Evolutionary conservation across 129 eudicot species (phyloP).

Genomic region (Centella asiatica): DNA sequence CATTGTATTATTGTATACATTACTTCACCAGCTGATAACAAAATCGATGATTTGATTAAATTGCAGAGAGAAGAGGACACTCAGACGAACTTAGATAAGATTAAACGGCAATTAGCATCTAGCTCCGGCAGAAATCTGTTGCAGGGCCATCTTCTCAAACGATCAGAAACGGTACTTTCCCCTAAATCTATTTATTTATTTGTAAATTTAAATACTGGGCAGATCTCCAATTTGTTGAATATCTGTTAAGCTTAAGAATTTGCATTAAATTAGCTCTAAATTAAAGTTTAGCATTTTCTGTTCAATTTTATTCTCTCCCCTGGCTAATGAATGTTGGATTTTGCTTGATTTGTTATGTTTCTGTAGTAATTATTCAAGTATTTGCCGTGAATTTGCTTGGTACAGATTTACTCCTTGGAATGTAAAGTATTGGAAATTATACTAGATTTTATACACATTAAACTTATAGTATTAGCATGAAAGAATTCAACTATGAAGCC

Average conservation of each 20-base stretch:
- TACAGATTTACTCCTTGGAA: not conserved
- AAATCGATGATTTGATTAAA: slow-evolving; percentile 4
- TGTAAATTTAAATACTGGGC: not conserved
- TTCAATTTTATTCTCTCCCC: too few species aligned
- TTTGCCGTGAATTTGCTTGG: not conserved
- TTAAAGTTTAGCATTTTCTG: too few species aligned
- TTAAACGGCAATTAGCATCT: slow-evolving; percentile 78
- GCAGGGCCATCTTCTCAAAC: slow-evolving; percentile 95
- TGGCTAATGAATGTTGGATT: too few species aligned
- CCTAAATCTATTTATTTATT: not conserved
- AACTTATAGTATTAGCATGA: not conserved
- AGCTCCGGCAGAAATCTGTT: slow-evolving; percentile 69
- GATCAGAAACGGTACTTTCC: slow-evolving; percentile 82
- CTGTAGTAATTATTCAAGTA: not conserved
- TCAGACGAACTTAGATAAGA: slow-evolving; percentile 70
- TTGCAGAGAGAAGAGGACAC: slow-evolving; percentile 53
- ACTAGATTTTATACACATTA: not conserved
- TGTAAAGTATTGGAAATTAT: not conserved
- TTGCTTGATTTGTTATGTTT: not conserved
- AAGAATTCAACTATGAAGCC: not conserved
- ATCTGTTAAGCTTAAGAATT: not conserved
- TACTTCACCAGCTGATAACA: not conserved
- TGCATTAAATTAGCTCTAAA: not conserved
- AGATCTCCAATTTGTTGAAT: not conserved
- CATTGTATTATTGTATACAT: too few species aligned